Percentiles rank a stretch among this genome's conserved stretches.
phyloP scores from a whole-genome alignment of 495 filamentous ascomycete genomes.

The Talaromyces thailandensis region DNA sequence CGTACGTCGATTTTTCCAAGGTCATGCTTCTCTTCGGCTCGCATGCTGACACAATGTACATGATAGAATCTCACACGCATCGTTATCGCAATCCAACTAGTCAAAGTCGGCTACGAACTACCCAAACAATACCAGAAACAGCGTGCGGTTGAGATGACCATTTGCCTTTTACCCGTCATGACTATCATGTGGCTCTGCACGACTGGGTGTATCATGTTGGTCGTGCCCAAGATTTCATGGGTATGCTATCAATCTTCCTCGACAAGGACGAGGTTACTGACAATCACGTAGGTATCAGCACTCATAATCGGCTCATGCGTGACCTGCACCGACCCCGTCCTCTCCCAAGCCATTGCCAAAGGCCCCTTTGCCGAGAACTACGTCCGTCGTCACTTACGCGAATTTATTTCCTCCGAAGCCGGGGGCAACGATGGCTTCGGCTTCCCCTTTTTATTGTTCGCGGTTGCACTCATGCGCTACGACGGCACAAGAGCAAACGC shows the following conservation, averaged over 20 bases:
- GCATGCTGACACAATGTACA: not conserved
- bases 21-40: not conserved
- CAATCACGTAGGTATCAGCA: conserved; percentile 35
- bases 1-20: conserved; percentile 16
- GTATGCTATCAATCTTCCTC: conserved; percentile 11
- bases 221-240: conserved; percentile 23
- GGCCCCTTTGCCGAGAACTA: conserved; percentile 54
- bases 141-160: conserved; percentile 20
- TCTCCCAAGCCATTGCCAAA: conserved; percentile 54
- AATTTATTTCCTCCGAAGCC: conserved; percentile 54
- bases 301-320: conserved; percentile 54
- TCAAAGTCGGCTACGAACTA: conserved; percentile 25
- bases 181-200: conserved; percentile 27
- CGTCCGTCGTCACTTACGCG: conserved; percentile 45
- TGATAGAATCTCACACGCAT: conserved; percentile 35
- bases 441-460: conserved; percentile 50
- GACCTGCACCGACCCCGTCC: conserved; percentile 52
- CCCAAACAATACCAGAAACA: conserved; percentile 25
- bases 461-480: conserved; percentile 44
- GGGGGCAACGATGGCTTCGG: conserved; percentile 55
- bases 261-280: conserved; percentile 3
- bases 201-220: conserved; percentile 26
- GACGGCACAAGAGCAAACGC: conserved; percentile 27
- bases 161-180: conserved; percentile 31
- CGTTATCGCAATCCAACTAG: conserved; percentile 46